A percentile compares a stretch with the other conserved stretches of the same genome.
Evolutionary conservation across 2,329 filamentous ascomycete genomes (phyloP).

Genomic region (Fusarium proliferatum): DNA sequence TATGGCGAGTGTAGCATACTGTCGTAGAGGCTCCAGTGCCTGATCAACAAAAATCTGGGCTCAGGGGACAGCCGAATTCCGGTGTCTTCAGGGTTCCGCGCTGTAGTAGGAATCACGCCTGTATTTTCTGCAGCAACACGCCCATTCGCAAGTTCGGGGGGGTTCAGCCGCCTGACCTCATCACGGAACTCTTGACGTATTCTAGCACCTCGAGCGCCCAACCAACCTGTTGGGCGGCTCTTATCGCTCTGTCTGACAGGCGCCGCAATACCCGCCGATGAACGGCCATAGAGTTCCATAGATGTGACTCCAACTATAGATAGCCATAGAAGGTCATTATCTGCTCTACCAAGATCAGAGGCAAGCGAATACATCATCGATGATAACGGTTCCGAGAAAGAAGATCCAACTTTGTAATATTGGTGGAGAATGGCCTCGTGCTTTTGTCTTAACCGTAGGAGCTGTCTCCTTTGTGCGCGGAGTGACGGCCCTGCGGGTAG

Average conservation of each 20-base stretch:
- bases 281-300: slow-evolving; percentile 89
- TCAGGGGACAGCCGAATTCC: slow-evolving; percentile 94
- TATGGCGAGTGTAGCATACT: slow-evolving; percentile 99
- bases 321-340: slow-evolving; percentile 96
- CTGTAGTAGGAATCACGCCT: slow-evolving; percentile 90
- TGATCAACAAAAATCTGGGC: slow-evolving; percentile 89
- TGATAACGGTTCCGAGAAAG: slow-evolving; percentile 94
- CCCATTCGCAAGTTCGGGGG: slow-evolving; percentile 74
- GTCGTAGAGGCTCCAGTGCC: slow-evolving; percentile 98
- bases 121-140: slow-evolving; percentile 72
- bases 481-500: slow-evolving; percentile 74
- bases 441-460: slow-evolving; percentile 79
- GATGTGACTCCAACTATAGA: slow-evolving; percentile 96
- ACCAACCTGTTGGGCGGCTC: slow-evolving; percentile 75
- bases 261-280: slow-evolving; percentile 80
- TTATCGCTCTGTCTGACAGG: slow-evolving; percentile 66
- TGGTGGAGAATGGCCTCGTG: slow-evolving; percentile 80
- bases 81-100: slow-evolving; percentile 88
- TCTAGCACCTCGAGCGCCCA: slow-evolving; percentile 82
- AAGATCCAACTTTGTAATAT: slow-evolving; percentile 89
- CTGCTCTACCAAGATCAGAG: slow-evolving; percentile 93
- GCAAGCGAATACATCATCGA: slow-evolving; percentile 95
- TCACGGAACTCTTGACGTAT: slow-evolving; percentile 89
- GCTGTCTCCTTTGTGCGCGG: slow-evolving; percentile 75
- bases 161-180: slow-evolving; percentile 93